Evolutionary conservation across 78 protist species (phyloP).

Genomic region (Dictyostelium discoideum): dicty_2.7 NC_007091.3:4987001-4987500

Average conservation of each 20-base stretch:
- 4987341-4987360: not conserved
- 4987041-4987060: no score
- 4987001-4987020: not conserved
- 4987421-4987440: not conserved
- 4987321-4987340: not conserved
- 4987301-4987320: not conserved
- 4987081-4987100: no score
- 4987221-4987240: not conserved
- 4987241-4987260: not conserved
- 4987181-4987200: not conserved
- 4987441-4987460: not conserved
- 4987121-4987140: no score
- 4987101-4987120: no score
- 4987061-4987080: no score
- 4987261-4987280: not conserved
- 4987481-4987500: not conserved
- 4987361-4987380: not conserved
- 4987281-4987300: not conserved
- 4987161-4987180: not conserved
- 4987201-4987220: slow-evolving; percentile 1
- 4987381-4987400: slow-evolving; percentile 6
- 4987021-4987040: not conserved
- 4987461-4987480: not conserved
- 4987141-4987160: no score
- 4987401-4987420: not conserved